These are phyloP conservation scores for Dalbergia cultrata DNA, from an alignment of 306 rosid genomes.

Conservation along the genomic window DNA sequence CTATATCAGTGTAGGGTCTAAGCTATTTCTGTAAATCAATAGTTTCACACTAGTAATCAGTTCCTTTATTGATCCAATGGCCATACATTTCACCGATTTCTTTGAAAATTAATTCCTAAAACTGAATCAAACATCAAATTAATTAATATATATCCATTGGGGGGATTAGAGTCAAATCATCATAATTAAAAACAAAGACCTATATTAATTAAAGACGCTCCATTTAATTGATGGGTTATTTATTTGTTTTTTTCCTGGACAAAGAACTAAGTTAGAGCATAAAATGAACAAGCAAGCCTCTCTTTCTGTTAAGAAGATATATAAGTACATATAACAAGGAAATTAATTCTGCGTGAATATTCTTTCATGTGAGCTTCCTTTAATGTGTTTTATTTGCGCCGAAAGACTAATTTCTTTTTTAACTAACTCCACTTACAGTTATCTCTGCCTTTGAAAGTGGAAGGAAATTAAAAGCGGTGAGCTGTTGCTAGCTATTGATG, in stretches of 20 bases:
- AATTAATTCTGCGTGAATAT: slow-evolving; percentile 44
- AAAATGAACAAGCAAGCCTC: not conserved
- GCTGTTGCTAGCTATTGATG: slow-evolving; percentile 36
- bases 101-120: not conserved
- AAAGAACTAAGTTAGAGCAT: no score
- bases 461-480: slow-evolving; percentile 43
- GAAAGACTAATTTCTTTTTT: slow-evolving; percentile 46
- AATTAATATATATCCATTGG: not conserved
- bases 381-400: slow-evolving; percentile 46
- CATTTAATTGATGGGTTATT: no score
- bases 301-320: not conserved
- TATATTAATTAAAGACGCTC: no score
- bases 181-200: not conserved
- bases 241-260: no score
- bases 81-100: not conserved
- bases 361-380: slow-evolving; percentile 52
- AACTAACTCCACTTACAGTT: slow-evolving; percentile 57
- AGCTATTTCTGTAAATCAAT: not conserved
- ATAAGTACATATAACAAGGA: not conserved
- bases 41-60: not conserved
- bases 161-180: not conserved
- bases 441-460: slow-evolving; percentile 64
- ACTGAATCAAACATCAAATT: not conserved
- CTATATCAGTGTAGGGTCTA: slow-evolving; percentile 10
- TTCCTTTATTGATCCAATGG: not conserved